Conservation (phyloP, 345 rosid genomes). For the Garcia nutans region DNA sequence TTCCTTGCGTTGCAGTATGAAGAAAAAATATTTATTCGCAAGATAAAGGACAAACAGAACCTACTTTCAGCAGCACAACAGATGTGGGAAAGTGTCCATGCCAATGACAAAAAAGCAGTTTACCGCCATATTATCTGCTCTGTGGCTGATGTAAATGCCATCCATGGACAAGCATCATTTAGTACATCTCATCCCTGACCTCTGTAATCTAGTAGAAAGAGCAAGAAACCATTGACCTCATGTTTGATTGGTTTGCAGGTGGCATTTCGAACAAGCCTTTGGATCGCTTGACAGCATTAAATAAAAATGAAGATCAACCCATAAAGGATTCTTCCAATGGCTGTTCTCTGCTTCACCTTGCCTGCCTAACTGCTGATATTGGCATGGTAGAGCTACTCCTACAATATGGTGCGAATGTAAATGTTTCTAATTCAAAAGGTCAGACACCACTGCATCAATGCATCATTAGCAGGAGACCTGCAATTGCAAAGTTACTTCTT, state of each 20-base stretch:
- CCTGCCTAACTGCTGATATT: constrained; percentile 70
- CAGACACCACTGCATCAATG: constrained; percentile 63
- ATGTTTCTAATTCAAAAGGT: constrained; percentile 55
- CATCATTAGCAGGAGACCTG: constrained; percentile 48
- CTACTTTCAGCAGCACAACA: constrained; percentile 47
- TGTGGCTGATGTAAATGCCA: constrained; percentile 54
- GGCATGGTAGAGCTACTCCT: constrained; percentile 76
- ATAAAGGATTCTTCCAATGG: constrained; percentile 44
- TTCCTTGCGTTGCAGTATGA: constrained; percentile 49
- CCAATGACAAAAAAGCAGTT: constrained; percentile 65
- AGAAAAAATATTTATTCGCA: constrained; percentile 54
- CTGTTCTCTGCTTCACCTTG: constrained; percentile 75
- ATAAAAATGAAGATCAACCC: constrained; percentile 32
- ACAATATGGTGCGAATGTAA: constrained; percentile 69
- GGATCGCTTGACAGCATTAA: constrained; percentile 30
- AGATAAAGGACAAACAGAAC: constrained; percentile 44
- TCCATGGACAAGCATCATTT: constrained; percentile 52
- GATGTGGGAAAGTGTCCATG: constrained; percentile 59
- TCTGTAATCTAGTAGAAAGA: constrained; percentile 38
- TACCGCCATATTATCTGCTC: constrained; percentile 69
- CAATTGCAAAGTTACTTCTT: constrained; percentile 61
- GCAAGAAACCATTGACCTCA: constrained; percentile 28
- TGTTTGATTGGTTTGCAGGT: constrained; percentile 42
- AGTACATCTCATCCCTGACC: constrained; percentile 38
- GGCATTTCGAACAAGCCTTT: constrained; percentile 36